phyloP scores from a whole-genome alignment of 768 basidiomycete genomes.

The Sporobolomyces roseus region DNA sequence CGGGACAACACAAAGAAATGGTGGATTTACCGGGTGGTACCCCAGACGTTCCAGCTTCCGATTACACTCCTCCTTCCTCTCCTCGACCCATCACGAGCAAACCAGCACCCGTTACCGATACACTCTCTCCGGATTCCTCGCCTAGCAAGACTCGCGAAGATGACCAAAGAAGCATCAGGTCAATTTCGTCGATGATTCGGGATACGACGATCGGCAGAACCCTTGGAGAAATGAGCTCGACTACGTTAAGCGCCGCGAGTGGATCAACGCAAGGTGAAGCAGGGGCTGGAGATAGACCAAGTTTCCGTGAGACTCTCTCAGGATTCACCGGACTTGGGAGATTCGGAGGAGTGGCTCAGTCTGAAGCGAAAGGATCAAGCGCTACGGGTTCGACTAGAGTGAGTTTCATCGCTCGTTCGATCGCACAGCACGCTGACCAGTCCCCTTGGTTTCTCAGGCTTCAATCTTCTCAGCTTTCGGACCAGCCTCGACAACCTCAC shows the following conservation, averaged over 20 bases:
- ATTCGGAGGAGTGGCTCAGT: conserved; percentile 37
- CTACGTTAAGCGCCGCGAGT: conserved; percentile 4
- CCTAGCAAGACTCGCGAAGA: conserved; percentile 42
- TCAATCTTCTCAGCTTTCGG: conserved; percentile 17
- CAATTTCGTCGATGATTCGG: conserved; percentile 52
- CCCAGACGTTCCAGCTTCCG: not conserved
- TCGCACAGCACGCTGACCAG: not conserved
- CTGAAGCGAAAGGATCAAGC: conserved; percentile 11
- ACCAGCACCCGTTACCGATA: conserved; percentile 45
- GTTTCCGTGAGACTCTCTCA: conserved; percentile 75
- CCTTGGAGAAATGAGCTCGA: conserved; percentile 19
- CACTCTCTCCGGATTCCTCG: not conserved
- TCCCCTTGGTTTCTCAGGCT: not conserved
- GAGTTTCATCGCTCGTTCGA: conserved; percentile 17
- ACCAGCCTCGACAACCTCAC: not conserved
- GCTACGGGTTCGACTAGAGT: conserved; percentile 23
- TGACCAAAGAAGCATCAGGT: conserved; percentile 71
- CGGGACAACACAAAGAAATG: conserved; percentile 42
- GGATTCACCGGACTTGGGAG: conserved; percentile 59
- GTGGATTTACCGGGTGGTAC: conserved; percentile 30
- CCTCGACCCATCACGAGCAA: not conserved
- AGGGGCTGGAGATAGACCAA: conserved; percentile 56
- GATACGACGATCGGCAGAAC: conserved; percentile 14
- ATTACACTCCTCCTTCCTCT: conserved; percentile 31
- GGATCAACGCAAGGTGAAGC: not conserved